Conservation (phyloP, 2,329 filamentous ascomycete genomes). For the Colletotrichum tabaci region DNA sequence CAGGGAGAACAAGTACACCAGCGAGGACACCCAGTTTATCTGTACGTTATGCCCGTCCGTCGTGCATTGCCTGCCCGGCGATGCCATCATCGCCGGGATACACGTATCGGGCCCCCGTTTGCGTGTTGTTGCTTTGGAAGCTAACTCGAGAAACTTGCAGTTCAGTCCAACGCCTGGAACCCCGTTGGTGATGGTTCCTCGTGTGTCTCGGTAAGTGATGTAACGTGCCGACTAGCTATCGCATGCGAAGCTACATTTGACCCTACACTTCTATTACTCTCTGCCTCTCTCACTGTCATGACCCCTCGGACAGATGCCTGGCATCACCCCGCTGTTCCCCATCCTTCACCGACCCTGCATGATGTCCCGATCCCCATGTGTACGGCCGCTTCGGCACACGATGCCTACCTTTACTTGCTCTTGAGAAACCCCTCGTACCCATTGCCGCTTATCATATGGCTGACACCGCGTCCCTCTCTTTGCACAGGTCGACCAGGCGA, state of each 20-base stretch:
- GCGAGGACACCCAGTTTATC: conserved; percentile 44
- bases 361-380: neutral
- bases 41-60: conserved; percentile 43
- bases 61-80: neutral
- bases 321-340: neutral
- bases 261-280: neutral
- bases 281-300: neutral
- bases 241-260: neutral
- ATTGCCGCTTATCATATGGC: neutral
- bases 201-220: conserved; percentile 49
- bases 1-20: conserved; percentile 46
- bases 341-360: neutral
- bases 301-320: neutral
- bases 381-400: neutral
- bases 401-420: neutral
- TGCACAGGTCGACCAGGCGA: conserved; percentile 46
- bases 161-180: conserved; percentile 52
- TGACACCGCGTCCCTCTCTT: neutral
- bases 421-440: neutral
- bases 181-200: conserved; percentile 47
- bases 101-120: neutral
- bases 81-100: neutral
- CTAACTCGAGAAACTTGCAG: conserved; percentile 41
- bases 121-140: neutral
- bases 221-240: neutral